Evolutionary conservation across 2,329 filamentous ascomycete species (phyloP).

Genomic region (Ophiostoma sp.): DNA sequence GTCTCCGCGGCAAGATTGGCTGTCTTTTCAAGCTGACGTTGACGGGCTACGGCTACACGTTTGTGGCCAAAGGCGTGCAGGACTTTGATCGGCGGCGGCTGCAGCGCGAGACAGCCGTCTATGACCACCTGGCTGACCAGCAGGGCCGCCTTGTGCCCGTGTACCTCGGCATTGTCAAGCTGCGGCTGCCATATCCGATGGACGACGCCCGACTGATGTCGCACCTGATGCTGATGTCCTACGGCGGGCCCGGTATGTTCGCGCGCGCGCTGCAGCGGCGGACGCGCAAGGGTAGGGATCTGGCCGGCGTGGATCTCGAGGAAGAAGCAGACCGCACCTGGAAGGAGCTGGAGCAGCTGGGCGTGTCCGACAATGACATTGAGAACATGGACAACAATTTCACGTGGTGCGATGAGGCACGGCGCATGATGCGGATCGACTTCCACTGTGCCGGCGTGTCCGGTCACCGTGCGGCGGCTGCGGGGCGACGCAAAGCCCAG

Average conservation of each 20-base stretch:
- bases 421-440: constrained; percentile 19
- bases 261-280: not conserved
- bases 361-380: constrained; percentile 14
- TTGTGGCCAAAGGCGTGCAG: constrained; percentile 25
- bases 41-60: constrained; percentile 26
- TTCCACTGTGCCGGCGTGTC: constrained; percentile 9
- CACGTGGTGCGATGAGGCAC: constrained; percentile 20
- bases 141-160: not conserved
- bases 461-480: no score
- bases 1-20: not conserved
- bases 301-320: not conserved
- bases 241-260: constrained; percentile 17
- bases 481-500: no score
- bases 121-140: constrained; percentile 16
- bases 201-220: constrained; percentile 14
- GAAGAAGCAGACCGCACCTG: constrained; percentile 8
- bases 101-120: constrained; percentile 19
- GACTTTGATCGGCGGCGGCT: constrained; percentile 12
- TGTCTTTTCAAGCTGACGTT: constrained; percentile 26
- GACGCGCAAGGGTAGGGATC: not conserved
- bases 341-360: constrained; percentile 15
- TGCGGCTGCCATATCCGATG: constrained; percentile 19
- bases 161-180: constrained; percentile 6
- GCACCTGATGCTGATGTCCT: constrained; percentile 26
- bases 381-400: constrained; percentile 16